Evolutionary conservation across 2,329 filamentous ascomycete genomes (phyloP).

Genomic region (Aspergillus awamori): DNA sequence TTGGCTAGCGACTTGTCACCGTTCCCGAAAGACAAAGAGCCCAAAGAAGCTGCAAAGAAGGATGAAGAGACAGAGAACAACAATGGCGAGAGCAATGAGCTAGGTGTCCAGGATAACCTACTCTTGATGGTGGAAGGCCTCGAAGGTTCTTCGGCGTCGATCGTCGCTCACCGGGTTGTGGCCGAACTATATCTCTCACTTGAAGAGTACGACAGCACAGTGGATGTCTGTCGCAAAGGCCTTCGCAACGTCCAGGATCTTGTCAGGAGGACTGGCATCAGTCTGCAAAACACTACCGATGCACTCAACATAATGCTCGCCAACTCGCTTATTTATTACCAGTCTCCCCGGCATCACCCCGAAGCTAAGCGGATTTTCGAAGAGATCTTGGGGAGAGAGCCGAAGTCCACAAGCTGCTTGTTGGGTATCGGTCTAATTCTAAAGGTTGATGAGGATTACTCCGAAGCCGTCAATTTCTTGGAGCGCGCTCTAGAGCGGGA

Average conservation of each 20-base stretch:
- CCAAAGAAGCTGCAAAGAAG: slow-evolving; percentile 2
- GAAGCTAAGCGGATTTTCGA: slow-evolving; percentile 89
- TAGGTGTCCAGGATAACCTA: slow-evolving; percentile 77
- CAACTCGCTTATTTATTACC: slow-evolving; percentile 87
- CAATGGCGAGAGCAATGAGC: slow-evolving; percentile 43
- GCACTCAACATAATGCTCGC: slow-evolving; percentile 76
- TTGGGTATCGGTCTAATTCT: slow-evolving; percentile 90
- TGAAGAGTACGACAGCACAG: slow-evolving; percentile 81
- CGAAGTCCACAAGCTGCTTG: slow-evolving; percentile 75
- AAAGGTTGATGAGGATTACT: slow-evolving; percentile 89
- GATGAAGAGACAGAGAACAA: slow-evolving; percentile 34
- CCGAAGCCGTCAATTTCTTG: slow-evolving; percentile 78
- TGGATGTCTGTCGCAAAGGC: slow-evolving; percentile 77
- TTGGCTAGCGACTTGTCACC: slow-evolving; percentile 82
- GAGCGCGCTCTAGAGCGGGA: slow-evolving; percentile 74
- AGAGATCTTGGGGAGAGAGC: slow-evolving; percentile 73
- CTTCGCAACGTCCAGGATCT: slow-evolving; percentile 63
- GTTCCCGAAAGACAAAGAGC: slow-evolving; percentile 61
- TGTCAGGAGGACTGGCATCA: slow-evolving; percentile 67
- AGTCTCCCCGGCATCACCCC: slow-evolving; percentile 83
- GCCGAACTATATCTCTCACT: slow-evolving; percentile 80
- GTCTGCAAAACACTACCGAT: slow-evolving; percentile 70
- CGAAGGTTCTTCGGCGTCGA: slow-evolving; percentile 64
- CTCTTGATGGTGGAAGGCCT: slow-evolving; percentile 79
- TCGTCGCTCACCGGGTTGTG: slow-evolving; percentile 81